Percentiles rank a stretch among this genome's conserved stretches.
phyloP scores from a whole-genome alignment of 306 rosid species.

The Biancaea sappan region DNA sequence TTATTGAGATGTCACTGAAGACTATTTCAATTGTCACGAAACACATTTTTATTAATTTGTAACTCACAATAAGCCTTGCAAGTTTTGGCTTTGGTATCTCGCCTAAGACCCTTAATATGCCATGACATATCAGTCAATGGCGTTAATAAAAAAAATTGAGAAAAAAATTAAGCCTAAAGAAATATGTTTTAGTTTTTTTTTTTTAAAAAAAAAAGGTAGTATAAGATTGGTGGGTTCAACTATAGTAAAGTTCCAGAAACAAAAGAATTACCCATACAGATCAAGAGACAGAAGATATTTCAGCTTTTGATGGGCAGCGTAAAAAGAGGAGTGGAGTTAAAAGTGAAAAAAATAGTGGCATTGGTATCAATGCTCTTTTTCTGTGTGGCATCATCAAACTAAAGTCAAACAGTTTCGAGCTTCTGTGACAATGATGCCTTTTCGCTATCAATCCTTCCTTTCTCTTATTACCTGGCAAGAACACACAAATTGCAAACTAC shows the following conservation, averaged over 20 bases:
- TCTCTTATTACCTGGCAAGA: neutral
- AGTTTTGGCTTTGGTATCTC: too few relatives aligned
- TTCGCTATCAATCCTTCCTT: constrained; percentile 1
- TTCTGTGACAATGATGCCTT: neutral
- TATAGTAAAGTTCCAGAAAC: neutral
- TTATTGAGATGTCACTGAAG: too few relatives aligned
- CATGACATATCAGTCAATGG: too few relatives aligned
- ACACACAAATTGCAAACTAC: neutral
- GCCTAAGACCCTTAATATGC: too few relatives aligned
- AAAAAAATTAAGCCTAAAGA: too few relatives aligned
- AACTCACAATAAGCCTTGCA: too few relatives aligned
- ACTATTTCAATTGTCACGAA: too few relatives aligned
- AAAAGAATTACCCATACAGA: neutral
- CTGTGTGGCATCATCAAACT: neutral
- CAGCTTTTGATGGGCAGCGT: neutral
- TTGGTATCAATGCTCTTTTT: neutral
- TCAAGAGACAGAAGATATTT: neutral
- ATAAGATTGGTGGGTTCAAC: neutral
- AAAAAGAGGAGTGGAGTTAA: neutral
- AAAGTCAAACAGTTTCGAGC: neutral
- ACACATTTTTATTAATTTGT: too few relatives aligned
- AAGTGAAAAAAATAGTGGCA: neutral
- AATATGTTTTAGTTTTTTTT: too few relatives aligned
- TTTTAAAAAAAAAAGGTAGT: too few relatives aligned
- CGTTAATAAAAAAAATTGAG: too few relatives aligned